Conservation (phyloP, 177 flowering plant genomes). For the Vitis hybrid region DNA sequence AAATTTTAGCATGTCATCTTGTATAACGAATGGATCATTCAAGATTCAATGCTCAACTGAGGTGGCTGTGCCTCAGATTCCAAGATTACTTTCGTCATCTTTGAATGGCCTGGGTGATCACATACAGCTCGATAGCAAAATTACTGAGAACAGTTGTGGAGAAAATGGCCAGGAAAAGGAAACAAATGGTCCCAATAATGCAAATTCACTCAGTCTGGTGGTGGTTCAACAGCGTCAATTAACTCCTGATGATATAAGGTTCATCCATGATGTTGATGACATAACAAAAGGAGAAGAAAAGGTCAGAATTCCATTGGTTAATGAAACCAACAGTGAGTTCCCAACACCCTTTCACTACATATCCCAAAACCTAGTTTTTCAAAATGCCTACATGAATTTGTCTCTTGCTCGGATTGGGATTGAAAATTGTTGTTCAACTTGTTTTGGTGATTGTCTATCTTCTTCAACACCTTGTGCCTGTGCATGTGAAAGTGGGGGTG, state of each 20-base stretch:
- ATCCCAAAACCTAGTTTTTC: constrained; percentile 39
- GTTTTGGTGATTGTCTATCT: constrained; percentile 59
- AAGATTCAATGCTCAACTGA: constrained; percentile 4
- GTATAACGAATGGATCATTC: constrained; percentile 17
- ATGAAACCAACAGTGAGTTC: constrained; percentile 35
- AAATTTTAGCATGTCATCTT: constrained; percentile 3
- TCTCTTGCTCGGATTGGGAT: constrained; percentile 51
- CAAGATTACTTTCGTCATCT: background rate
- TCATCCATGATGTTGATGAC: constrained; percentile 29
- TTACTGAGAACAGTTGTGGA: background rate
- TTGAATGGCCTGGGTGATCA: background rate
- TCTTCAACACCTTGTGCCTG: constrained; percentile 43
- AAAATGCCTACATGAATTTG: constrained; percentile 39
- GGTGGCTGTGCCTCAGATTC: constrained; percentile 15
- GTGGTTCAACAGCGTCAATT: constrained; percentile 22
- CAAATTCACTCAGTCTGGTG: constrained; percentile 13
- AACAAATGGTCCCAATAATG: background rate
- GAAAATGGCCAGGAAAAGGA: background rate
- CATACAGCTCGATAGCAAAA: background rate
- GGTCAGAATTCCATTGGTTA: constrained; percentile 39
- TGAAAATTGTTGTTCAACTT: constrained; percentile 41
- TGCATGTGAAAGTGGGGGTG: constrained; percentile 35
- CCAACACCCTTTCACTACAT: constrained; percentile 52
- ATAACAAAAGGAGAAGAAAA: constrained; percentile 60
- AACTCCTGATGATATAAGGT: constrained; percentile 24